Conservation (phyloP, 2,329 filamentous ascomycete species). For the Penicillium brasilianum region DNA sequence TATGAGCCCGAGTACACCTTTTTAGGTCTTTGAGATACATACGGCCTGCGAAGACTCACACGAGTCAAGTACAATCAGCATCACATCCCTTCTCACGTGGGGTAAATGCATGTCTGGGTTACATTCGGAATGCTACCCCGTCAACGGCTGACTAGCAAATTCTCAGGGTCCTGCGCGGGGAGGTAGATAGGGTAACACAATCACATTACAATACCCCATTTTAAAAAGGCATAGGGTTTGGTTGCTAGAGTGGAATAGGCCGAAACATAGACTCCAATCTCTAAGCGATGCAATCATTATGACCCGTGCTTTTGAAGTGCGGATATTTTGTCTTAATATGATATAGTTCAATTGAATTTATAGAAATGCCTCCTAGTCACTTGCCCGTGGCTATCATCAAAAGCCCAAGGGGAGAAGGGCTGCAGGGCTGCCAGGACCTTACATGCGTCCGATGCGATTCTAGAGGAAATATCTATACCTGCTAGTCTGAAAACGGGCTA, state of each 20-base stretch:
- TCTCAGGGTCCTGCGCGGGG: slow-evolving; percentile 5
- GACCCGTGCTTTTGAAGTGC: not conserved
- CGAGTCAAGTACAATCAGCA: not conserved
- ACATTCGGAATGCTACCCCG: slow-evolving; percentile 29
- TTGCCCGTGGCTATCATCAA: not conserved
- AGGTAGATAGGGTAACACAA: not conserved
- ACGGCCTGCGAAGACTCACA: not conserved
- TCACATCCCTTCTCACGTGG: not conserved
- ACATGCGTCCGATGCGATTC: not conserved
- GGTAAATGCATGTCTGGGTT: slow-evolving; percentile 19
- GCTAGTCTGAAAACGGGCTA: not conserved
- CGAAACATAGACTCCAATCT: not conserved
- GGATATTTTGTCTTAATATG: not conserved
- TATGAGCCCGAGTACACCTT: not conserved
- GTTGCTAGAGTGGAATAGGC: not conserved
- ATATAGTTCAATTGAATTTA: not conserved
- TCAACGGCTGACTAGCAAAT: slow-evolving; percentile 17
- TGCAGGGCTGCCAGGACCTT: not conserved
- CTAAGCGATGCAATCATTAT: not conserved
- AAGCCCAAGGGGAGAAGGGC: not conserved
- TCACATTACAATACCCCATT: not conserved
- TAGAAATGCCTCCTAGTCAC: not conserved
- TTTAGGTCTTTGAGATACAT: not conserved
- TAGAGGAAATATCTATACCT: not conserved
- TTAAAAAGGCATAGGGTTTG: not conserved